Percentiles rank a stretch among this genome's conserved stretches.
Conservation (phyloP, 164 flowering plant species). For the Dillenia turbinata region DNA sequence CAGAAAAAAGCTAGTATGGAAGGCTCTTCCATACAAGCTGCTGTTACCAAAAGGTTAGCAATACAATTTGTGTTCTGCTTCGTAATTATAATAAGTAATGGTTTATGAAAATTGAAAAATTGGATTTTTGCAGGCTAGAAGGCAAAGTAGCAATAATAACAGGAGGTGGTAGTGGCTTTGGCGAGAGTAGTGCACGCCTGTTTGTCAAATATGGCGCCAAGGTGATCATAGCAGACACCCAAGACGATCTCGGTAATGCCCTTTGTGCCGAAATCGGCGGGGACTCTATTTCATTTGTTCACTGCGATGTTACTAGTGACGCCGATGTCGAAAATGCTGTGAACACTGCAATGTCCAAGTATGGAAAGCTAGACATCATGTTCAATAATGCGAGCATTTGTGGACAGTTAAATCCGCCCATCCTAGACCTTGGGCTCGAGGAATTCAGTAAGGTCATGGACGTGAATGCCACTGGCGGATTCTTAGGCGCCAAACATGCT, state of each 20-base stretch:
- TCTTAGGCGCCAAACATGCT: slow-evolving; percentile 36
- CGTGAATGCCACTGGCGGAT: slow-evolving; percentile 15
- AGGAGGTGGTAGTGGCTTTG: slow-evolving; percentile 19
- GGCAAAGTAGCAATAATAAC: slow-evolving; percentile 18
- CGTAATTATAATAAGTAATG: too few species aligned
- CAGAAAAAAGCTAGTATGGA: too few species aligned
- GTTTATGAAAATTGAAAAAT: too few species aligned
- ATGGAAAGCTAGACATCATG: slow-evolving; percentile 27
- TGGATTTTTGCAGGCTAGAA: not conserved
- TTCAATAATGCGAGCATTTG: slow-evolving; percentile 24
- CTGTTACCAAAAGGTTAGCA: too few species aligned
- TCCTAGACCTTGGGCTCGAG: slow-evolving; percentile 1
- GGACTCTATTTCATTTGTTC: not conserved
- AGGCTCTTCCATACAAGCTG: too few species aligned
- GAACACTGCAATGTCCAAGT: slow-evolving; percentile 8
- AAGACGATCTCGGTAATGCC: slow-evolving; percentile 9
- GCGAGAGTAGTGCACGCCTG: slow-evolving; percentile 5
- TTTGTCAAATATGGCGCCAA: slow-evolving; percentile 16
- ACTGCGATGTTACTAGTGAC: slow-evolving; percentile 16
- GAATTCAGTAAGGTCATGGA: slow-evolving; percentile 7
- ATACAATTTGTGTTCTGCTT: too few species aligned
- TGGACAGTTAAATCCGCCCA: not conserved
- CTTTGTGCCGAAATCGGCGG: slow-evolving; percentile 3
- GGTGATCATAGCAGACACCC: slow-evolving; percentile 13
- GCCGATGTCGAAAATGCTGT: slow-evolving; percentile 9